Conservation (phyloP, 345 rosid genomes). For the Gossypium turneri region DNA sequence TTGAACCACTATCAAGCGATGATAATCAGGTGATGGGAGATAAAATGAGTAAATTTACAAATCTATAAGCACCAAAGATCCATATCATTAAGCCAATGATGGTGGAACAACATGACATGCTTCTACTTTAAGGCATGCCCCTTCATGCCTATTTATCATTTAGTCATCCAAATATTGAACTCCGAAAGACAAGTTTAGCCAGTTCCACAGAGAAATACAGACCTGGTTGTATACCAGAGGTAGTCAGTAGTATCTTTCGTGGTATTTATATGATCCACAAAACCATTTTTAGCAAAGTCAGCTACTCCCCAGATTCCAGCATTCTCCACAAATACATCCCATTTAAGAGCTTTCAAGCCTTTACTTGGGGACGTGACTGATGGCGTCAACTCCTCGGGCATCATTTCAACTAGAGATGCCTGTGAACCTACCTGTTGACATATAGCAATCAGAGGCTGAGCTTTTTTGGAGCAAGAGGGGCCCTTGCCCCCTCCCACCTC, state of each 20-base stretch:
- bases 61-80: not conserved
- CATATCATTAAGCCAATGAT: not conserved
- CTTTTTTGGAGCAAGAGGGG: too few relatives aligned
- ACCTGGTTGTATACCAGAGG: conserved; percentile 97
- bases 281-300: conserved; percentile 49
- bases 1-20: not conserved
- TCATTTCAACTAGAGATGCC: conserved; percentile 71
- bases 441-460: too few relatives aligned
- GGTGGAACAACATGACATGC: not conserved
- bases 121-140: not conserved
- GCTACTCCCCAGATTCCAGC: conserved; percentile 75
- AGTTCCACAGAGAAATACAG: conserved; percentile 21
- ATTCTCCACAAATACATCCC: conserved; percentile 70
- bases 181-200: not conserved
- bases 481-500: too few relatives aligned
- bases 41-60: not conserved
- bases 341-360: conserved; percentile 42
- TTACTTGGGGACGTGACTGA: conserved; percentile 25
- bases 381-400: conserved; percentile 56
- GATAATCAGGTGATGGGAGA: not conserved
- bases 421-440: conserved; percentile 57
- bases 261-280: conserved; percentile 83
- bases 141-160: not conserved
- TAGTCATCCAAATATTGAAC: not conserved
- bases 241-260: conserved; percentile 85